phyloP scores from a whole-genome alignment of 352 stramenopile species.

The Chrysophaeum taylorii region DNA sequence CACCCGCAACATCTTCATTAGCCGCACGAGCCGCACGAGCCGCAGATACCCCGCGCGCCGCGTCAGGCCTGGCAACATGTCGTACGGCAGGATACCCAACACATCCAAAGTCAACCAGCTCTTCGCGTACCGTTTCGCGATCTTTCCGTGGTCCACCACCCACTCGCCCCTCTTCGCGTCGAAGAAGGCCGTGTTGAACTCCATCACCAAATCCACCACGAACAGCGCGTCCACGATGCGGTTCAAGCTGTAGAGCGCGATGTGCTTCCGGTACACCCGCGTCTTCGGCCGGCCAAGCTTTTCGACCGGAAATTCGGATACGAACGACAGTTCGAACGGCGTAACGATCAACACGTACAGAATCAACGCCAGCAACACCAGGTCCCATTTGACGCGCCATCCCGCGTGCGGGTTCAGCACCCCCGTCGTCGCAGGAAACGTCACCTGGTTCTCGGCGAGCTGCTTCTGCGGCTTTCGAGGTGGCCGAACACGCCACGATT shows the following conservation, averaged over 20 bases:
- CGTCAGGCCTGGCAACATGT: neutral
- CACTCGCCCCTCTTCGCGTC: neutral
- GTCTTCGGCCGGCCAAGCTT: too few species aligned
- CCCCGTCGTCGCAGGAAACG: neutral
- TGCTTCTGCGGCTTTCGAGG: too few species aligned
- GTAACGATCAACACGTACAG: neutral
- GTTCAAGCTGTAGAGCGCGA: neutral
- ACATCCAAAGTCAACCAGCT: slow-evolving; percentile 18
- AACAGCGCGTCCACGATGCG: slow-evolving; percentile 13
- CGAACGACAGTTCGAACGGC: neutral
- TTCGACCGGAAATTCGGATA: too few species aligned
- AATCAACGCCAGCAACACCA: neutral
- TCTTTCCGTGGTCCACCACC: neutral
- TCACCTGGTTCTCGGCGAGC: neutral
- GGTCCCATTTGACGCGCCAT: neutral
- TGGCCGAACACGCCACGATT: too few species aligned
- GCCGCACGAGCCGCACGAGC: neutral
- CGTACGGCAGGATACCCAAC: slow-evolving; percentile 16
- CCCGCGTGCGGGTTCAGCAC: neutral
- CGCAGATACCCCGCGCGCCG: neutral
- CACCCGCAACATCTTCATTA: neutral
- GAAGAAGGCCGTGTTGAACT: slow-evolving; percentile 18
- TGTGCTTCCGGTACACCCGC: neutral
- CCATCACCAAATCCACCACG: neutral
- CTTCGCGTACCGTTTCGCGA: neutral